phyloP scores from a whole-genome alignment of 2,329 filamentous ascomycete species.

The Diaporthe amygdali region DNA sequence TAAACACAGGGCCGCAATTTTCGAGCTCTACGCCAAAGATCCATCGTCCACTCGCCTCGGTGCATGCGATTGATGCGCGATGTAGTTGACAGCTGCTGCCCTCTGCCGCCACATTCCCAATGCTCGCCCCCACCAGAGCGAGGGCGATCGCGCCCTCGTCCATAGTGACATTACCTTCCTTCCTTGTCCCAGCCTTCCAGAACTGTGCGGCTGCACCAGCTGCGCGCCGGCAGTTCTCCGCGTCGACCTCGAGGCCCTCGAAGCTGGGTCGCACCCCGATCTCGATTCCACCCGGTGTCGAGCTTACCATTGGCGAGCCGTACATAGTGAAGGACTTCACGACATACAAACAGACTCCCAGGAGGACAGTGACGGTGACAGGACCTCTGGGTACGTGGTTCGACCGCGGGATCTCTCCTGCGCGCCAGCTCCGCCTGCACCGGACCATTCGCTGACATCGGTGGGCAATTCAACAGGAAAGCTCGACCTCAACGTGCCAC shows the following conservation, averaged over 20 bases:
- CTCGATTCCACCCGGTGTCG: conserved; percentile 83
- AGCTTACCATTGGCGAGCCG: conserved; percentile 72
- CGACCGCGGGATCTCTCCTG: not conserved
- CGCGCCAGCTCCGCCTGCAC: not conserved
- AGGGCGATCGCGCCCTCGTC: conserved; percentile 57
- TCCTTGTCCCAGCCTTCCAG: conserved; percentile 76
- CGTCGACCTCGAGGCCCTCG: conserved; percentile 69
- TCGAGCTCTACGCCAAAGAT: conserved; percentile 8
- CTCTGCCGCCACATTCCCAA: conserved; percentile 39
- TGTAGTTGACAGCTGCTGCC: conserved; percentile 14
- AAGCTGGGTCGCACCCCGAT: conserved; percentile 87
- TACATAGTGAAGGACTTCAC: conserved; percentile 57
- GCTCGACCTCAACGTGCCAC: conserved; percentile 78
- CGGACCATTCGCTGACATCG: conserved; percentile 25
- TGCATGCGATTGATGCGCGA: not conserved
- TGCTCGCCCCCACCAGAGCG: conserved; percentile 70
- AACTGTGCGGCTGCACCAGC: conserved; percentile 34
- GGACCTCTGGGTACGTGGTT: conserved; percentile 74
- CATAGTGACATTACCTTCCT: conserved; percentile 66
- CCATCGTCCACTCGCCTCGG: not conserved
- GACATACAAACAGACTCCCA: conserved; percentile 65
- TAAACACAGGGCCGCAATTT: conserved; percentile 17
- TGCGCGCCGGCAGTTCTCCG: conserved; percentile 69
- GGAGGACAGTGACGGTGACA: conserved; percentile 74
- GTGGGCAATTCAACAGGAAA: conserved; percentile 57